These are phyloP conservation scores for Phytophthora constricta DNA, from an alignment of 352 stramenopile species.

Conservation along the genomic window DNA sequence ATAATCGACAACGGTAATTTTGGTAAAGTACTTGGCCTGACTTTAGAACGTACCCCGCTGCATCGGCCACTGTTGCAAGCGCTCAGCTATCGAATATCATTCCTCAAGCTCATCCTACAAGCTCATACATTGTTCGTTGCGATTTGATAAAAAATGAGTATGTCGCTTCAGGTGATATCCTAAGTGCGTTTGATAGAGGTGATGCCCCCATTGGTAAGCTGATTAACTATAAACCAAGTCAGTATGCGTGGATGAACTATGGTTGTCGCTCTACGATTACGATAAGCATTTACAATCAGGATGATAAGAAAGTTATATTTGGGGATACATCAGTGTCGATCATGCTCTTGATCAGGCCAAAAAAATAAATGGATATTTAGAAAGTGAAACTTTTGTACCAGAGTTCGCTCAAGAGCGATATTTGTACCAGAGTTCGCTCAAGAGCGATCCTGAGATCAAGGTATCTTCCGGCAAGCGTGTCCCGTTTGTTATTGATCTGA, in stretches of 20 bases:
- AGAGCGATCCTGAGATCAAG: not conserved
- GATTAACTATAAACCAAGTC: not conserved
- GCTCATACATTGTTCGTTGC: slow-evolving; percentile 7
- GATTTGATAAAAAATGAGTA: slow-evolving; percentile 13
- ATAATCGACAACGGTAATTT: slow-evolving; percentile 12
- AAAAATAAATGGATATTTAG: too few relatives aligned
- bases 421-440: slow-evolving; percentile 1
- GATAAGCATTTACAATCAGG: not conserved
- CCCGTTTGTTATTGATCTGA: not conserved
- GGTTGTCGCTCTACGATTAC: not conserved
- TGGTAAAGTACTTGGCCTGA: slow-evolving; percentile 1
- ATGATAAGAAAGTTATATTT: not conserved
- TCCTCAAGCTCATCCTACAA: slow-evolving; percentile 1
- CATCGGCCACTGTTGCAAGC: not conserved
- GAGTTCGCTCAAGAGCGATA: not conserved
- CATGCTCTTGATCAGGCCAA: not conserved
- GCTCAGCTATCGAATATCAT: slow-evolving; percentile 7
- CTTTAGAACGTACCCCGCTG: not conserved
- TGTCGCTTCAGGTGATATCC: not conserved
- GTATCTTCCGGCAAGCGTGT: not conserved
- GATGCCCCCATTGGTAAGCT: not conserved
- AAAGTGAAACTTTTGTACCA: too few relatives aligned
- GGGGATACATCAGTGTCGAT: not conserved
- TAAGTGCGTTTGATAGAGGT: not conserved
- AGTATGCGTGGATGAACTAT: slow-evolving; percentile 5